Evolutionary conservation across 1,284 basidiomycete genomes (phyloP), one percentile per base, ranked within the genome.

Genomic region (Termitomyces sp.): DNA sequence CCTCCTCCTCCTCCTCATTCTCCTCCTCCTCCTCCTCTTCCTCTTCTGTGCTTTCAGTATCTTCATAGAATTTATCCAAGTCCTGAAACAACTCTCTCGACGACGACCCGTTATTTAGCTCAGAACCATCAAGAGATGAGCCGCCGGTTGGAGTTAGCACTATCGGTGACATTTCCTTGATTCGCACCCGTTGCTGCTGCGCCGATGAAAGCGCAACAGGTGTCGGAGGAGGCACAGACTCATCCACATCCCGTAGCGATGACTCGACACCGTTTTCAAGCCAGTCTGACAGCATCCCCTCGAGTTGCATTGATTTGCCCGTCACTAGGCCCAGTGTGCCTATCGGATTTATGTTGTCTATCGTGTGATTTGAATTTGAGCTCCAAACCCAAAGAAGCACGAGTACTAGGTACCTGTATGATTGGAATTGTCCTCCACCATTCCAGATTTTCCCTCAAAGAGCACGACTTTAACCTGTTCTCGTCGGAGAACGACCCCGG

Each of bases 381-480:
- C 12, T 12, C 26, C 12, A 31, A 33, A 17, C 13, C 19, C 3
- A 26, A 15, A 10, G 12, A 36, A 28, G 30, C 21, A 34, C 31
- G 10, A 28, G n/a, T 9, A 33, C 12, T 43, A 28, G 45, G n/a
- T 30, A 58, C 58, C 54, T 34, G 45, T 12, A 33, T 45, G 38
- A 10, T 33, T 54, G 21, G 43, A 28, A 13, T 69, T 63, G 2
- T 71, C 71, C 44, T 81, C 75, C 7, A 69, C 62, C 5, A 75
- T 70, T 12, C 70, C 72, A 5, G 72, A 68, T 64, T 92, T 89
- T 6, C 88, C 86, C 26, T 90, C 84, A 54, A 94, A 89, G 41
- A 96, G 69, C 0, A 95, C 84, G 41, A 90, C 73, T 54, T 75
- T 78, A 21, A 93, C 86, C 67, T 96, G 93, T 64, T 94, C 92